A percentile compares a stretch with the other conserved stretches of the same genome.
These are phyloP conservation scores for Selaginella tamariscina DNA, from an alignment of 75 land plant genomes.

Conservation along the genomic window DNA sequence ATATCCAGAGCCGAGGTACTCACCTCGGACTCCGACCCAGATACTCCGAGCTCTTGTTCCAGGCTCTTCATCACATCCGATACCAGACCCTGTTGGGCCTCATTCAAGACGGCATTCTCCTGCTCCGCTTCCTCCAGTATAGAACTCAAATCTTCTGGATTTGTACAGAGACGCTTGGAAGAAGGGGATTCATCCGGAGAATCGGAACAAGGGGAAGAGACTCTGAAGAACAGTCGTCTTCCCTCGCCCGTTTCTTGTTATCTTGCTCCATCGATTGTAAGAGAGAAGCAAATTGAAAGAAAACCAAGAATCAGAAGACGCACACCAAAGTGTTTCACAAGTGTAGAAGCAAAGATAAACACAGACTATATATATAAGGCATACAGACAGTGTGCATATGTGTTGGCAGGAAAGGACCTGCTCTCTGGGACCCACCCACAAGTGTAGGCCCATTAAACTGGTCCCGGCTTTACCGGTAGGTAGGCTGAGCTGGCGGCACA, in stretches of 20 bases:
- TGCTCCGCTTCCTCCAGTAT: not conserved
- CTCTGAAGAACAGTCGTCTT: constrained; percentile 1
- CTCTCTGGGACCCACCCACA: not conserved
- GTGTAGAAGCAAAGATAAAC: not conserved
- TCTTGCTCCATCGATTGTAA: not conserved
- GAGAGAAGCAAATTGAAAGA: not conserved
- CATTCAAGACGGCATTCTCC: not conserved
- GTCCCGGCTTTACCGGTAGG: constrained; percentile 1
- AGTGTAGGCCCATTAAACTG: not conserved
- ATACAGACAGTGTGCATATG: not conserved
- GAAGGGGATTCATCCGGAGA: too few relatives aligned
- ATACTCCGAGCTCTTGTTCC: not conserved
- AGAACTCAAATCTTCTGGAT: not conserved
- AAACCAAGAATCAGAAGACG: not conserved
- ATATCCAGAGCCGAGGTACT: not conserved
- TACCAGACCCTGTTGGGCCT: not conserved
- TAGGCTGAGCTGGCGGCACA: not conserved
- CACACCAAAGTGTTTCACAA: not conserved
- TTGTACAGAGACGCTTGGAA: not conserved
- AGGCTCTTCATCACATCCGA: not conserved
- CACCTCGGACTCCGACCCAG: not conserved
- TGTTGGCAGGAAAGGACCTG: not conserved
- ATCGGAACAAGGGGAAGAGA: too few relatives aligned
- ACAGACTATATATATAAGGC: not conserved
- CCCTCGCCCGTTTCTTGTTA: not conserved